These are phyloP conservation scores for Phoma herbarum DNA, from an alignment of 2,329 filamentous ascomycete genomes.

Conservation along the genomic window DNA sequence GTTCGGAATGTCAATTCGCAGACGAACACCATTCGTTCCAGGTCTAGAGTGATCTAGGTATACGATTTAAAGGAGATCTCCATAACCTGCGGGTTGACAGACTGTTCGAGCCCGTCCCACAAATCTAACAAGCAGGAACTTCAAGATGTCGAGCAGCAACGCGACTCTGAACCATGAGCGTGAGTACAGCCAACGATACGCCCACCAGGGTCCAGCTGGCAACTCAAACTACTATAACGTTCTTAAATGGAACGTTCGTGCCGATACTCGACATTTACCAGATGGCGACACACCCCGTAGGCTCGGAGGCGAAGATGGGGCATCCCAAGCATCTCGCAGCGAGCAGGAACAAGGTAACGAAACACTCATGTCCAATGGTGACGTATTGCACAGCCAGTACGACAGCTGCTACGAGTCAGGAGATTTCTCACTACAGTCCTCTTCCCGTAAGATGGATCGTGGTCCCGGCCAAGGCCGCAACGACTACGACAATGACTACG, in stretches of 20 bases:
- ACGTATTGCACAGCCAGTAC: background rate
- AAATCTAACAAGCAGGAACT: background rate
- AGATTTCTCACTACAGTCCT: background rate
- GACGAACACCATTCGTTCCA: background rate
- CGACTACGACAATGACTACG: background rate
- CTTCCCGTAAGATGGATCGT: too few relatives aligned
- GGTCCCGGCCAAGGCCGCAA: background rate
- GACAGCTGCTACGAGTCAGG: background rate
- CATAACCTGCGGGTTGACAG: background rate
- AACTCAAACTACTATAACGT: background rate
- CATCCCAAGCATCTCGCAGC: background rate
- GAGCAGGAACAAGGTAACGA: background rate
- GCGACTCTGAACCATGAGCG: background rate
- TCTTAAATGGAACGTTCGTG: background rate
- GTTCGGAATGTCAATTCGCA: background rate
- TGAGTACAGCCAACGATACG: background rate
- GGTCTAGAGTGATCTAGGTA: too few relatives aligned
- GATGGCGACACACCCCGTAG: background rate
- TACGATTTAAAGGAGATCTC: background rate
- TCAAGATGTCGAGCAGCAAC: background rate
- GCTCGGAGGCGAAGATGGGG: background rate
- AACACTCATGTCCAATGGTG: background rate
- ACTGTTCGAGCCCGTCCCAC: background rate
- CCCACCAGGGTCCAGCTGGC: background rate
- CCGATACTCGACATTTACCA: background rate